A percentile compares a stretch with the other conserved stretches of the same genome.
phyloP scores from a whole-genome alignment of 148 eudicot species.

The Nepenthes mirabilis region DNA sequence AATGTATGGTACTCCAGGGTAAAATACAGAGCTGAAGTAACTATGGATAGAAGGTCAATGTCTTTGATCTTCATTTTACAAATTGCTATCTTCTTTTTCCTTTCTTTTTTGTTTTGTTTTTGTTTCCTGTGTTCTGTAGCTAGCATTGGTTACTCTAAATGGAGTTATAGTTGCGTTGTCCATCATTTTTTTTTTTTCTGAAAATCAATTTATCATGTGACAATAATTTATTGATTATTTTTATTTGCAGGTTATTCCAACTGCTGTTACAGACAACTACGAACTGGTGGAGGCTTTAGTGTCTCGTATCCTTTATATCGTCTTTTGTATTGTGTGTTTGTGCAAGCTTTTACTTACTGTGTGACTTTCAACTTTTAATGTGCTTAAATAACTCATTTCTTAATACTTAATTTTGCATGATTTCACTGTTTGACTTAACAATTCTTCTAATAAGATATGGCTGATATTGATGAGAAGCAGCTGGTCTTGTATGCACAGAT shows the following conservation, averaged over 20 bases:
- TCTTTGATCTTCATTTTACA: no score
- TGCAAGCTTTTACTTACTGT: neutral
- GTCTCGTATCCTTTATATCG: no score
- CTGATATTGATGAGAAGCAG: slow-evolving; percentile 67
- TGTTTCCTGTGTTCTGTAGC: no score
- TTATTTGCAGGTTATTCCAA: slow-evolving; percentile 37
- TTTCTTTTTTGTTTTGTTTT: no score
- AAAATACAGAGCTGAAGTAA: no score
- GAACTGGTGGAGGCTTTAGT: slow-evolving; percentile 56
- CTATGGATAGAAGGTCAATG: no score
- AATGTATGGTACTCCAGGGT: no score
- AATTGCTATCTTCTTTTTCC: no score
- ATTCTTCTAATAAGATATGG: slow-evolving; percentile 42
- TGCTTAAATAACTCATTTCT: neutral
- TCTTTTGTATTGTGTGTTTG: neutral
- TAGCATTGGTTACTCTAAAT: neutral
- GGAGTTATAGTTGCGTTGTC: neutral
- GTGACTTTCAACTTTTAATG: neutral
- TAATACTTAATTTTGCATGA: neutral
- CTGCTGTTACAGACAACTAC: slow-evolving; percentile 63
- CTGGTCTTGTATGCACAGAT: slow-evolving; percentile 85
- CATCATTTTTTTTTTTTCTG: neutral
- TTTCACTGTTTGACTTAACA: slow-evolving; percentile 22
- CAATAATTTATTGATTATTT: neutral
- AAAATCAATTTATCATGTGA: neutral